Percentiles rank a stretch among this genome's conserved stretches.
These are phyloP conservation scores for Breynia disticha DNA, from an alignment of 441 rosid species.

Conservation along the genomic window DNA sequence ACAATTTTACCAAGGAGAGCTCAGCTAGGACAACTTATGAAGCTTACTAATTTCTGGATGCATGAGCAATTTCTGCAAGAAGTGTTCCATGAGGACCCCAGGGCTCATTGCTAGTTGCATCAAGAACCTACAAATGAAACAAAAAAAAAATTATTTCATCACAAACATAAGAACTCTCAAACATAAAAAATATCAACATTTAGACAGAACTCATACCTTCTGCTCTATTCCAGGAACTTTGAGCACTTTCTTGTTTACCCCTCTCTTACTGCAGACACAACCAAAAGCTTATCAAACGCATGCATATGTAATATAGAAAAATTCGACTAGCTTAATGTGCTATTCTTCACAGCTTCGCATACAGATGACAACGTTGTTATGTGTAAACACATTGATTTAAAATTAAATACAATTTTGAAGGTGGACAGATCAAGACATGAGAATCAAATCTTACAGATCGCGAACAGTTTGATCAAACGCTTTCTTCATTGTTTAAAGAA, in stretches of 20 bases:
- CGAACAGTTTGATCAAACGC: conserved; percentile 90
- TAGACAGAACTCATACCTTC: conserved; percentile 41
- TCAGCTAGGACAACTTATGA: conserved; percentile 9
- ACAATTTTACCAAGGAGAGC: conserved; percentile 9
- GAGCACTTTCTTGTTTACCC: conserved; percentile 95
- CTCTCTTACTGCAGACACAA: conserved; percentile 75
- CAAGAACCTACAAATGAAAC: conserved; percentile 66
- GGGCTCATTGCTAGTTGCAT: conserved; percentile 98
- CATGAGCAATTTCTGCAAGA: conserved; percentile 91
- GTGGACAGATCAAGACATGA: neutral
- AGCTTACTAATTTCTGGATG: conserved; percentile 81
- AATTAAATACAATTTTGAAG: neutral
- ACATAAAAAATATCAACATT: neutral
- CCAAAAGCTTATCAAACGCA: neutral
- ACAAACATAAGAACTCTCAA: neutral
- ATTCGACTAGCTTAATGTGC: neutral
- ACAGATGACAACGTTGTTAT: neutral
- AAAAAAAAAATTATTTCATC: neutral
- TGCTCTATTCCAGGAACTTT: conserved; percentile 97
- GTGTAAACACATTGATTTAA: neutral
- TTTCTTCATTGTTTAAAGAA: conserved; percentile 67
- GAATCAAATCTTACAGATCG: conserved; percentile 61
- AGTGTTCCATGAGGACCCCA: conserved; percentile 99
- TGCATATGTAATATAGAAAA: conserved; percentile 3
- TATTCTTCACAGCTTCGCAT: neutral